phyloP scores from a whole-genome alignment of 352 stramenopile species.

The Phytophthora pistaciae region DNA sequence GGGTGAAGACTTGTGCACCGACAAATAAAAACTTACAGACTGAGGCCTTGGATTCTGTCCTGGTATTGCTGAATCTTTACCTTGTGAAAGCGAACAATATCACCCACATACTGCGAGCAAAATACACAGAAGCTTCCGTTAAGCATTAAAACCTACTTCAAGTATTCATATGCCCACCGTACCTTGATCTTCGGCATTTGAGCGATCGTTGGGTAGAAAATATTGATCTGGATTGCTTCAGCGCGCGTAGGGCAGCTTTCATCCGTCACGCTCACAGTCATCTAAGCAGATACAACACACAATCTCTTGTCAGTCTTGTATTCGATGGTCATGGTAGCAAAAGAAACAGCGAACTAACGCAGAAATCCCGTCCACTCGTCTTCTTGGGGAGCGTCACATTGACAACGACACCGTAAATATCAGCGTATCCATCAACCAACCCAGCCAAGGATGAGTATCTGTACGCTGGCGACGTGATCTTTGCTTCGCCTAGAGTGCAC shows the following conservation, averaged over 20 bases:
- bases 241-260: conserved; percentile 62
- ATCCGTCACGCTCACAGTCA: conserved; percentile 75
- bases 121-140: conserved; percentile 1
- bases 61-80: conserved; percentile 74
- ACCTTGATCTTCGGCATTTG: conserved; percentile 75
- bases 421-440: conserved; percentile 63
- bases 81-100: conserved; percentile 85
- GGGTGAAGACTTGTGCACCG: not conserved
- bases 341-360: conserved; percentile 49
- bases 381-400: conserved; percentile 80
- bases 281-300: conserved; percentile 39
- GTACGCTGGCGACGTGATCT: conserved; percentile 45
- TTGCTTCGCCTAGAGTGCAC: conserved; percentile 50
- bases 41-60: conserved; percentile 64
- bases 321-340: not conserved
- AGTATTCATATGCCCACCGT: not conserved
- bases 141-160: not conserved
- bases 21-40: conserved; percentile 42
- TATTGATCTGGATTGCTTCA: conserved; percentile 69
- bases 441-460: conserved; percentile 68
- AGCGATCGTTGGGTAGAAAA: conserved; percentile 68
- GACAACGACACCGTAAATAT: conserved; percentile 77
- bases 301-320: not conserved
- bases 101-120: conserved; percentile 62
- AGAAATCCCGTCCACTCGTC: conserved; percentile 65